phyloP scores from a whole-genome alignment of 1,284 basidiomycete species.

The Exobasidium cylindrosporum region DNA sequence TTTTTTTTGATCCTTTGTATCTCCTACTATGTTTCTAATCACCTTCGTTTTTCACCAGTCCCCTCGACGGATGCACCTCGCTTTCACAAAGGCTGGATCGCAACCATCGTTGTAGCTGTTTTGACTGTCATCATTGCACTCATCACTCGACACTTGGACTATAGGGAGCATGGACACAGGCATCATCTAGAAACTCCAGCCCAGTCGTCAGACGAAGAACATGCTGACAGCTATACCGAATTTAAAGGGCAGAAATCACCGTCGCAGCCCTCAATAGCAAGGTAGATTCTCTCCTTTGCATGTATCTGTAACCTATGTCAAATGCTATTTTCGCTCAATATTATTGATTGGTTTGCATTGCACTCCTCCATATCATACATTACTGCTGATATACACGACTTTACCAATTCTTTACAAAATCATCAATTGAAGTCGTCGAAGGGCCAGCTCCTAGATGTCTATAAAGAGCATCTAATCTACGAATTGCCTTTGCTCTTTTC shows the following conservation, averaged over 20 bases:
- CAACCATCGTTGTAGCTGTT: constrained; percentile 23
- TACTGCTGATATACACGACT: too few relatives aligned
- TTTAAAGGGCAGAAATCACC: background rate
- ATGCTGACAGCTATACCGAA: background rate
- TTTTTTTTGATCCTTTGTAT: constrained; percentile 7
- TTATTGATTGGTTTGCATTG: background rate
- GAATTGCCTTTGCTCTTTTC: constrained; percentile 7
- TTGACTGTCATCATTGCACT: constrained; percentile 20
- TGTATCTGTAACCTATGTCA: too few relatives aligned
- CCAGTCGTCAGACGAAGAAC: too few relatives aligned
- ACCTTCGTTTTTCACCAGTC: background rate
- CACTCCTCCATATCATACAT: background rate
- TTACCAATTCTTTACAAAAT: background rate
- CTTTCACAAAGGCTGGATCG: constrained; percentile 42
- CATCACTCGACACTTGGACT: constrained; percentile 8
- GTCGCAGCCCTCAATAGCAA: too few relatives aligned
- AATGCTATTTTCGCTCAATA: background rate
- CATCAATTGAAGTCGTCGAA: background rate
- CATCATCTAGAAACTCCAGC: background rate
- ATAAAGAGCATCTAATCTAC: constrained; percentile 1
- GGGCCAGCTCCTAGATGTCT: constrained; percentile 1
- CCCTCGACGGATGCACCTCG: constrained; percentile 24
- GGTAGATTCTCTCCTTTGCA: too few relatives aligned
- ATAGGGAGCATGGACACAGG: background rate
- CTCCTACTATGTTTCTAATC: background rate